Conservation (phyloP, 495 filamentous ascomycete genomes). For the Friedmanniomyces endolithicus region DNA sequence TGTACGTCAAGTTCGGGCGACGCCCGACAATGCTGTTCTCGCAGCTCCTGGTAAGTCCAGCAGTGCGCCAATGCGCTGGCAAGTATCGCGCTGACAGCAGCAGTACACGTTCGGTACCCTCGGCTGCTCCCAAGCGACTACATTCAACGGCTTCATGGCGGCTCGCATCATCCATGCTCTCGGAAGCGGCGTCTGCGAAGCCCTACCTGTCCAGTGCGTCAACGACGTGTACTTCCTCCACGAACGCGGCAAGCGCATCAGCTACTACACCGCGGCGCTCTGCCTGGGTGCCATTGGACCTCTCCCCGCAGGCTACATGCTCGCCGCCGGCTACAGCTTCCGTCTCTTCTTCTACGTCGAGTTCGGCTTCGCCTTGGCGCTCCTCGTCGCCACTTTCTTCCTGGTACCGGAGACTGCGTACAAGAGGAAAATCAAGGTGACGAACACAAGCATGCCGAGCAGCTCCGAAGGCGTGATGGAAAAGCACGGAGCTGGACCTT, state of each 20-base stretch:
- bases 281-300: slow-evolving; percentile 48
- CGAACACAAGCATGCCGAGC: not conserved
- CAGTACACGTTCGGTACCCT: slow-evolving; percentile 44
- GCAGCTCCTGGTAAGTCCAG: slow-evolving; percentile 21
- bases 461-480: not conserved
- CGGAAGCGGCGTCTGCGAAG: slow-evolving; percentile 50
- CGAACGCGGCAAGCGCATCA: slow-evolving; percentile 18
- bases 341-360: slow-evolving; percentile 52
- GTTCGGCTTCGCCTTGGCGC: slow-evolving; percentile 42
- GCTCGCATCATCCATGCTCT: slow-evolving; percentile 44
- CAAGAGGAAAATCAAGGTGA: slow-evolving; percentile 27
- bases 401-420: slow-evolving; percentile 52
- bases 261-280: slow-evolving; percentile 38
- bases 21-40: slow-evolving; percentile 44
- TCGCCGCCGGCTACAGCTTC: slow-evolving; percentile 50
- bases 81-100: not conserved
- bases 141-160: slow-evolving; percentile 43
- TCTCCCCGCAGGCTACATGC: slow-evolving; percentile 51
- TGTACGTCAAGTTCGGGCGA: slow-evolving; percentile 46
- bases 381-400: slow-evolving; percentile 47
- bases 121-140: slow-evolving; percentile 40
- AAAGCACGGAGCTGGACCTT: slow-evolving; percentile 16
- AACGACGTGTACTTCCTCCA: slow-evolving; percentile 51
- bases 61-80: not conserved
- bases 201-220: slow-evolving; percentile 50